Conservation (phyloP, 2,329 filamentous ascomycete species). For the Aspergillus sp. region DNA sequence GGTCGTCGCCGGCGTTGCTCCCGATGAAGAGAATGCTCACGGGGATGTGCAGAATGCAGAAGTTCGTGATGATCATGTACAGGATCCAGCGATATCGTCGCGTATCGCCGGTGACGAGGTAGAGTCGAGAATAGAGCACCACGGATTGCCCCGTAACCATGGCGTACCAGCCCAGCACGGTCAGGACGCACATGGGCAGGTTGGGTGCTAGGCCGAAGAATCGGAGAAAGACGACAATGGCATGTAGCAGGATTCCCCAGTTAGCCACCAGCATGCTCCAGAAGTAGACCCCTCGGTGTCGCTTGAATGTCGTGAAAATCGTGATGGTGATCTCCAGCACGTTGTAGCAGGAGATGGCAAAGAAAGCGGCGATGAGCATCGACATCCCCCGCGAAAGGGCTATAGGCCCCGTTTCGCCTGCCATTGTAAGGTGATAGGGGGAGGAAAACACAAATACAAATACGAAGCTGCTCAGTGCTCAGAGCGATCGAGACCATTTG, state of each 20-base stretch:
- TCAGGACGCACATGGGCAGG: conserved; percentile 2
- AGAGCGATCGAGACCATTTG: neutral
- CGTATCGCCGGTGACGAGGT: conserved; percentile 38
- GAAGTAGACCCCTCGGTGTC: conserved; percentile 46
- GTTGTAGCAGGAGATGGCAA: conserved; percentile 34
- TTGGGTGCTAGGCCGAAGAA: neutral
- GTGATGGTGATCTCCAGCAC: conserved; percentile 44
- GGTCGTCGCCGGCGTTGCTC: neutral
- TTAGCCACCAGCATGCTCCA: conserved; percentile 44
- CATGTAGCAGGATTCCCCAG: conserved; percentile 35
- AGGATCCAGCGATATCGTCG: conserved; percentile 35
- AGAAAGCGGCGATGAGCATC: conserved; percentile 4
- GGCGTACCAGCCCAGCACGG: conserved; percentile 34
- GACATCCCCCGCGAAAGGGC: neutral
- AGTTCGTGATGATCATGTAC: conserved; percentile 43
- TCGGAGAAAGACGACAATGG: conserved; percentile 23
- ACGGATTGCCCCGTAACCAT: conserved; percentile 43
- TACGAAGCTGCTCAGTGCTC: neutral
- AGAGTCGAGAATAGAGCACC: conserved; percentile 47
- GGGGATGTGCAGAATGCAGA: conserved; percentile 33
- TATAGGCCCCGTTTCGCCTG: neutral
- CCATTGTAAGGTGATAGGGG: neutral
- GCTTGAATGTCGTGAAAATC: conserved; percentile 45
- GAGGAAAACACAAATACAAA: no score
- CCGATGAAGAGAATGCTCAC: conserved; percentile 19